Evolutionary conservation across 345 rosid genomes (phyloP).

Genomic region (Salix dunnii): DNA sequence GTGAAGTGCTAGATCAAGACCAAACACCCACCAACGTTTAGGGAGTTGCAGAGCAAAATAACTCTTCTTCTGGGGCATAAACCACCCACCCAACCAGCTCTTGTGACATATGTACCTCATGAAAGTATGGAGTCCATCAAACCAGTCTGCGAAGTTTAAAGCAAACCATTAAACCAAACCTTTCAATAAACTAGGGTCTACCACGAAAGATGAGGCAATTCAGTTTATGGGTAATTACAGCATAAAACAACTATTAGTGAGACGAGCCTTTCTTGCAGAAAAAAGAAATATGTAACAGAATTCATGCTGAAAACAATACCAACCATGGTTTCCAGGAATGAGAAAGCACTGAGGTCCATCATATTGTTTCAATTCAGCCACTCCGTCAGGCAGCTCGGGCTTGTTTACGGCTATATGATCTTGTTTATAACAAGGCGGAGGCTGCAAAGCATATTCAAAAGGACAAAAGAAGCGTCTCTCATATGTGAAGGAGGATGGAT

Average conservation of each 20-base stretch:
- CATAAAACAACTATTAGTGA: neutral
- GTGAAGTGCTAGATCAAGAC: conserved; percentile 97
- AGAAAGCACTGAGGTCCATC: conserved; percentile 90
- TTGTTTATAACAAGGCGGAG: conserved; percentile 73
- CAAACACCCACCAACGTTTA: conserved; percentile 94
- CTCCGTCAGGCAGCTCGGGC: conserved; percentile 76
- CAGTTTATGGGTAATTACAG: neutral
- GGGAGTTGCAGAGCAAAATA: conserved; percentile 97
- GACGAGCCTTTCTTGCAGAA: neutral
- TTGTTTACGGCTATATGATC: conserved; percentile 77
- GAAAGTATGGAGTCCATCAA: conserved; percentile 95
- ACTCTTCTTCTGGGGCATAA: conserved; percentile 99
- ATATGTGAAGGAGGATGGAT: conserved; percentile 88
- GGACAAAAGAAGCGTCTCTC: conserved; percentile 88
- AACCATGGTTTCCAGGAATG: conserved; percentile 99
- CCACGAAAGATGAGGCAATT: neutral
- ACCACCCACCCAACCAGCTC: conserved; percentile 99
- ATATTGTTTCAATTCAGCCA: conserved; percentile 70
- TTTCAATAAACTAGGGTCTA: neutral
- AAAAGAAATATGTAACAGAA: neutral
- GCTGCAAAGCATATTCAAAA: conserved; percentile 95
- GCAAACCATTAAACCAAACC: conserved; percentile 1
- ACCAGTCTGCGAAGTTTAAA: conserved; percentile 67
- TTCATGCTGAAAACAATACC: conserved; percentile 30
- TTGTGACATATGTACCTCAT: conserved; percentile 98